phyloP scores from a whole-genome alignment of 352 stramenopile species.

The Blastocystis sp. region DNA sequence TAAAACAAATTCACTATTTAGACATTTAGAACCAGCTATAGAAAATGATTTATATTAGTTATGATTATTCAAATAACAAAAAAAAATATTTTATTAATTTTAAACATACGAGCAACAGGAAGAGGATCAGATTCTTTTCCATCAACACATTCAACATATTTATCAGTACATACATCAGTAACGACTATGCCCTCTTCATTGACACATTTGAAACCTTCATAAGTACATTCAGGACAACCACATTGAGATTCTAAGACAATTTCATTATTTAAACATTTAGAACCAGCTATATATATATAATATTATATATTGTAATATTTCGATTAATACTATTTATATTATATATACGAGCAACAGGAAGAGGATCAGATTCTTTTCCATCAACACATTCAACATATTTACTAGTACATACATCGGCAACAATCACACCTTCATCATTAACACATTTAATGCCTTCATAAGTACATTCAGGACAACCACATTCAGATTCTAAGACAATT shows the following conservation, averaged over 20 bases:
- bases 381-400: slow-evolving; percentile 23
- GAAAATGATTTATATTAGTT: no score
- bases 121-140: background rate
- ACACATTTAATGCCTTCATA: slow-evolving; percentile 26
- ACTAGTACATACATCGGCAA: slow-evolving; percentile 18
- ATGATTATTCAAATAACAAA: no score
- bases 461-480: slow-evolving; percentile 2
- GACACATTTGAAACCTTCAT: slow-evolving; percentile 24
- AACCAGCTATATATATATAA: no score
- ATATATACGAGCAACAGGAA: no score
- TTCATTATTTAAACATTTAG: slow-evolving; percentile 35
- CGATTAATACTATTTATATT: no score
- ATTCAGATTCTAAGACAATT: slow-evolving; percentile 23
- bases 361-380: background rate
- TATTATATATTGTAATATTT: no score
- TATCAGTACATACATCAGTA: slow-evolving; percentile 18
- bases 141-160: slow-evolving; percentile 17
- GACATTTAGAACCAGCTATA: slow-evolving; percentile 9
- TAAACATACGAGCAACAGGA: no score
- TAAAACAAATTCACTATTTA: background rate
- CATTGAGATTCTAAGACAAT: slow-evolving; percentile 20
- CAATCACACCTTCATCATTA: slow-evolving; percentile 15
- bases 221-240: slow-evolving; percentile 11
- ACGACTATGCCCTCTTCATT: slow-evolving; percentile 8
- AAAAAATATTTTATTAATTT: no score